Percentiles rank a stretch among this genome's conserved stretches.
Conservation (phyloP, 2,329 filamentous ascomycete genomes). For the Aspergillus niger region DNA sequence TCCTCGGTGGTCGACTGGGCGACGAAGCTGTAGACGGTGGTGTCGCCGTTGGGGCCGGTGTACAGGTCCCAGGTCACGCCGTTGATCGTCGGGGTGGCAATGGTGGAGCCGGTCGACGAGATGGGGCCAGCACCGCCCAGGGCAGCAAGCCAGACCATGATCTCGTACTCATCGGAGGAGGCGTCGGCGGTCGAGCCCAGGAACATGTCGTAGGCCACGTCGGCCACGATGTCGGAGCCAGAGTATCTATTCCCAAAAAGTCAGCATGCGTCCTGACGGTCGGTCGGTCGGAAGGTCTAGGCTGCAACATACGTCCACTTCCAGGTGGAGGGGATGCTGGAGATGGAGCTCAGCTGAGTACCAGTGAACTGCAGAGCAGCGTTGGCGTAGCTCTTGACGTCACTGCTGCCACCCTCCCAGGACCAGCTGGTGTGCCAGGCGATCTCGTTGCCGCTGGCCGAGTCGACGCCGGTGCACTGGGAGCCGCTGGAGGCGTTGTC, state of each 20-base stretch:
- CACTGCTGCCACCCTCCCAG: slow-evolving; percentile 44
- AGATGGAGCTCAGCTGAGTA: slow-evolving; percentile 38
- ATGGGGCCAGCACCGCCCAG: slow-evolving; percentile 62
- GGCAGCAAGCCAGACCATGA: slow-evolving; percentile 67
- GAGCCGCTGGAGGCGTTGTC: slow-evolving; percentile 37
- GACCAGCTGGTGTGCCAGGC: slow-evolving; percentile 50
- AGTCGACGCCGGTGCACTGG: slow-evolving; percentile 49
- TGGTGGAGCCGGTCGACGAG: slow-evolving; percentile 49
- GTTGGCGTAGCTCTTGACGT: slow-evolving; percentile 53
- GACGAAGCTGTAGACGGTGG: slow-evolving; percentile 62
- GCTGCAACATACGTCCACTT: slow-evolving; percentile 41
- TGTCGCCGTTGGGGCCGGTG: slow-evolving; percentile 61
- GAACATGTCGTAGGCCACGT: slow-evolving; percentile 66
- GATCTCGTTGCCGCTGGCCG: slow-evolving; percentile 37
- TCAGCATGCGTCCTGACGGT: slow-evolving; percentile 6
- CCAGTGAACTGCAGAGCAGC: slow-evolving; percentile 43
- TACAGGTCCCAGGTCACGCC: slow-evolving; percentile 61
- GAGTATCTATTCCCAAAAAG: slow-evolving; percentile 43
- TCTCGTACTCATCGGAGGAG: slow-evolving; percentile 56
- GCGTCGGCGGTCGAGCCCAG: slow-evolving; percentile 52
- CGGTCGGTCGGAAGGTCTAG: neutral
- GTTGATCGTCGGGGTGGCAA: slow-evolving; percentile 57
- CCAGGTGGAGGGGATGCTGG: slow-evolving; percentile 49
- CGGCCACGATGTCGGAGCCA: slow-evolving; percentile 53
- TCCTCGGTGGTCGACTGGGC: slow-evolving; percentile 49